phyloP scores from a whole-genome alignment of 305 asterid genomes.

The Andrographis paniculata region DNA sequence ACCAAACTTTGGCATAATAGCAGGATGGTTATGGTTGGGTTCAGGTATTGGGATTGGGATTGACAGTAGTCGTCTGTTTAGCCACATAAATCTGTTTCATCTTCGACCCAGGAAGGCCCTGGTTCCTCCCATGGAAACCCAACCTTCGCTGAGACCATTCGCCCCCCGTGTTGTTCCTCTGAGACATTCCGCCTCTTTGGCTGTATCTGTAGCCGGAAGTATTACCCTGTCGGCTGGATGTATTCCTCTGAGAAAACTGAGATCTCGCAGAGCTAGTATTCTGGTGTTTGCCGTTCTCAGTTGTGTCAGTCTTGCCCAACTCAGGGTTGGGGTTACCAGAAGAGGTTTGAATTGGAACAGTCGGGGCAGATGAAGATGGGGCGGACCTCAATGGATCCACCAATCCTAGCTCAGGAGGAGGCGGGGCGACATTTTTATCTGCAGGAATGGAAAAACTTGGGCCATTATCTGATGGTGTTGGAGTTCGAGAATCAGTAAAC shows the following conservation, averaged over 20 bases:
- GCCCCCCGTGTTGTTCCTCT: constrained; percentile 46
- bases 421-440: constrained; percentile 35
- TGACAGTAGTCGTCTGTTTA: constrained; percentile 50
- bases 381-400: constrained; percentile 37
- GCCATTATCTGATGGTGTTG: constrained; percentile 43
- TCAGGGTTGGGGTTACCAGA: constrained; percentile 32
- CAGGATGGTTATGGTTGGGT: no score
- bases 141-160: constrained; percentile 69
- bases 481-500: constrained; percentile 48
- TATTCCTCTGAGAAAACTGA: constrained; percentile 45
- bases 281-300: constrained; percentile 30
- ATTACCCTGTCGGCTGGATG: constrained; percentile 39
- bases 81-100: constrained; percentile 89
- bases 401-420: constrained; percentile 46
- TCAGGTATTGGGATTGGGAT: no score
- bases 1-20: no score
- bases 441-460: constrained; percentile 30
- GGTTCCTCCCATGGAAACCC: constrained; percentile 72
- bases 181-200: constrained; percentile 52
- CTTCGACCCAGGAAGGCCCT: constrained; percentile 51
- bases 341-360: constrained; percentile 29
- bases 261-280: constrained; percentile 31
- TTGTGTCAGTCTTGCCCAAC: constrained; percentile 28
- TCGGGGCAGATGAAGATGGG: constrained; percentile 32
- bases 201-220: constrained; percentile 37